A percentile compares a stretch with the other conserved stretches of the same genome.
phyloP scores from a whole-genome alignment of 83 land plant species.

The Larix sibirica region DNA sequence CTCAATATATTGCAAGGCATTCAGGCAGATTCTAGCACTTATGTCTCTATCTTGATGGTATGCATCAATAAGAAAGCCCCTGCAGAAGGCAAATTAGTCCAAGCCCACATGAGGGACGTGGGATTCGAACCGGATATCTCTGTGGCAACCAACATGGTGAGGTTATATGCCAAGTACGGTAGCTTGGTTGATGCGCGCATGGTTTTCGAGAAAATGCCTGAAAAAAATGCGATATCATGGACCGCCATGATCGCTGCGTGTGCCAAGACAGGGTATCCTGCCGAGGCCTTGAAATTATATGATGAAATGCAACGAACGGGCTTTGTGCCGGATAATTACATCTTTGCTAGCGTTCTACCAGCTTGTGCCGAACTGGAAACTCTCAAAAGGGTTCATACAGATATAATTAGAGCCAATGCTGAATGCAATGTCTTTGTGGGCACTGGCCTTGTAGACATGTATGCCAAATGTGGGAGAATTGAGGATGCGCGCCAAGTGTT shows the following conservation, averaged over 20 bases:
- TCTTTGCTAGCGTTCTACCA: background rate
- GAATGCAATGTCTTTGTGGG: conserved; percentile 43
- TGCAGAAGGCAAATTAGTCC: too few species aligned
- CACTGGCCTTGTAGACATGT: conserved; percentile 31
- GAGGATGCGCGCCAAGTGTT: conserved; percentile 37
- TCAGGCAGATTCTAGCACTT: too few species aligned
- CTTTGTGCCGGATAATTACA: background rate
- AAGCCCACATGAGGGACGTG: too few species aligned
- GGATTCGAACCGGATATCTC: too few species aligned
- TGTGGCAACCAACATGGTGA: too few species aligned
- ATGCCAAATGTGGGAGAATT: conserved; percentile 22
- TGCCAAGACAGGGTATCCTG: background rate
- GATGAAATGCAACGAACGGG: background rate
- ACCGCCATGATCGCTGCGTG: background rate
- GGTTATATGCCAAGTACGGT: background rate
- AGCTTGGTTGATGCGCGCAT: background rate
- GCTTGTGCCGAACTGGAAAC: background rate
- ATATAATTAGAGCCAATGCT: conserved; percentile 20
- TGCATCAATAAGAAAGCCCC: too few species aligned
- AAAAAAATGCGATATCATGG: background rate
- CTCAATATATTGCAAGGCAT: too few species aligned
- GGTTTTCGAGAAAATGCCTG: background rate
- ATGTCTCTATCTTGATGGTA: too few species aligned
- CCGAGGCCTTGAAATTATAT: background rate
- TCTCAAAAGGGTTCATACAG: background rate